These are phyloP conservation scores for Triticum aestivum DNA, from an alignment of 176 grass and related monocot species.

Conservation along the genomic window IWGSC_CS_RefSeq_v2.1 NC_057800.1:39282353-39282852, in stretches of 20 bases:
- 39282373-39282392: not conserved
- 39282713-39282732: too few species aligned
- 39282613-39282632: slow-evolving; percentile 29
- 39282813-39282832: too few species aligned
- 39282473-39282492: slow-evolving; percentile 97
- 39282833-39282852: too few species aligned
- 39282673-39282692: not conserved
- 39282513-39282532: slow-evolving; percentile 63
- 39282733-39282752: too few species aligned
- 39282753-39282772: too few species aligned
- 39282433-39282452: slow-evolving; percentile 44
- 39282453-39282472: slow-evolving; percentile 81
- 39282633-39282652: not conserved
- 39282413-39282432: not conserved
- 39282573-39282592: not conserved
- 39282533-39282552: slow-evolving; percentile 32
- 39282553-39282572: not conserved
- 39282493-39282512: slow-evolving; percentile 49
- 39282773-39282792: too few species aligned
- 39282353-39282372: slow-evolving; percentile 50
- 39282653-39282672: not conserved
- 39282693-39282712: not conserved
- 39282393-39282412: slow-evolving; percentile 17
- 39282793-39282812: too few species aligned
- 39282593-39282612: not conserved